These are phyloP conservation scores for Spathaspora arborariae DNA, from an alignment of 805 yeast species.

Conservation along the genomic window DNA sequence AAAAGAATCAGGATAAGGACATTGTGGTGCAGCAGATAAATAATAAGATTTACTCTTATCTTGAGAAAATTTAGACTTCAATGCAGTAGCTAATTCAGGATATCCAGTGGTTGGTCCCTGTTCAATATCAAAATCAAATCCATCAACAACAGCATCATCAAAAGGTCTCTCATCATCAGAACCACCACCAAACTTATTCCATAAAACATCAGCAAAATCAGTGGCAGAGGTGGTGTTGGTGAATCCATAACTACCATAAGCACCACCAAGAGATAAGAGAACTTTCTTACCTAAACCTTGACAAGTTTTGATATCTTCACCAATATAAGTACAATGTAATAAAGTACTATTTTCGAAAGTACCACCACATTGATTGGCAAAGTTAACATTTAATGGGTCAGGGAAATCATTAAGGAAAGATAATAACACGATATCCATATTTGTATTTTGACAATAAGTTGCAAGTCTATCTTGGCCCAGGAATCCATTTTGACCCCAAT, in stretches of 20 bases:
- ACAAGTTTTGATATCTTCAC: conserved; percentile 64
- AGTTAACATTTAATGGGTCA: conserved; percentile 14
- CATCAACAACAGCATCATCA: conserved; percentile 28
- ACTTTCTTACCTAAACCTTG: conserved; percentile 73
- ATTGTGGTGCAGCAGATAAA: conserved; percentile 90
- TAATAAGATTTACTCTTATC: conserved; percentile 55
- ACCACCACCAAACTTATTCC: conserved; percentile 36
- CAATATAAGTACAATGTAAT: conserved; percentile 36
- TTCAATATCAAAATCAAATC: conserved; percentile 34
- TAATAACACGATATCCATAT: conserved; percentile 64
- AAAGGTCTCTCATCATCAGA: conserved; percentile 20
- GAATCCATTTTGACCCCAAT: conserved; percentile 20
- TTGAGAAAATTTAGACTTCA: conserved; percentile 13
- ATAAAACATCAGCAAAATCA: conserved; percentile 39
- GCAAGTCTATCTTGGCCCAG: conserved; percentile 25
- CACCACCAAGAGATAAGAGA: conserved; percentile 61
- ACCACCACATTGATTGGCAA: conserved; percentile 18
- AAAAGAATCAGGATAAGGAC: conserved; percentile 74
- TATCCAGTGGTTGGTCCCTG: conserved; percentile 16
- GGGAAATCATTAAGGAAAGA: conserved; percentile 68
- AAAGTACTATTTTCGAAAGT: conserved; percentile 32
- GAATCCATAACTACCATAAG: conserved; percentile 44
- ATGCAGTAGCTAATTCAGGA: conserved; percentile 27
- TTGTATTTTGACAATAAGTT: conserved; percentile 57
- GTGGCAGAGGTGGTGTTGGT: conserved; percentile 49